phyloP scores from a whole-genome alignment of 164 flowering plant species.

The Houttuynia cordata region DNA sequence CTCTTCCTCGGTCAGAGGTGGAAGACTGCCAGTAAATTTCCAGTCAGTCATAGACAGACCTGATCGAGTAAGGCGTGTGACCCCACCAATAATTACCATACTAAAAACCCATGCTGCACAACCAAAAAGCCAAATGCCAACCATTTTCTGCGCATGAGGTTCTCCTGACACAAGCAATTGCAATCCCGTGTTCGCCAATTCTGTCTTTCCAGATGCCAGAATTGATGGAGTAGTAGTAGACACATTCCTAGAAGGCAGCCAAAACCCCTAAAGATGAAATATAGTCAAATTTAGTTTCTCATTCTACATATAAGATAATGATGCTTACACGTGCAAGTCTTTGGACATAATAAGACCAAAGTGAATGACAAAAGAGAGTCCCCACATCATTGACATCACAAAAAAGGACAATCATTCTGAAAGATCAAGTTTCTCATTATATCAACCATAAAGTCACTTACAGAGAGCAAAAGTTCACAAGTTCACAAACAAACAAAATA shows the following conservation, averaged over 20 bases:
- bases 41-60: conserved; percentile 99
- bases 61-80: conserved; percentile 82
- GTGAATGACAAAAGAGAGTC: too few relatives aligned
- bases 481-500: too few relatives aligned
- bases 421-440: too few relatives aligned
- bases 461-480: too few relatives aligned
- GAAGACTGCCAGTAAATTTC: conserved; percentile 88
- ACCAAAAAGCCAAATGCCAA: conserved; percentile 89
- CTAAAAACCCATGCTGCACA: conserved; percentile 98
- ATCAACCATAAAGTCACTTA: too few relatives aligned
- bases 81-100: conserved; percentile 94
- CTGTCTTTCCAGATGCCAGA: conserved; percentile 19
- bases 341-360: neutral
- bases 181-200: conserved; percentile 25
- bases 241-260: conserved; percentile 37
- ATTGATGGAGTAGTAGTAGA: conserved; percentile 35
- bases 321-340: neutral
- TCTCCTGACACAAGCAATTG: conserved; percentile 73
- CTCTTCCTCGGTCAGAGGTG: conserved; percentile 73
- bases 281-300: neutral
- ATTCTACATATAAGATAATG: too few relatives aligned
- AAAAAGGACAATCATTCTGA: too few relatives aligned
- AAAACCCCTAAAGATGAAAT: conserved; percentile 24
- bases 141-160: conserved; percentile 64
- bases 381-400: too few relatives aligned